Conservation (phyloP, 305 asterid species). For the Stenogyne calaminthoides region DNA sequence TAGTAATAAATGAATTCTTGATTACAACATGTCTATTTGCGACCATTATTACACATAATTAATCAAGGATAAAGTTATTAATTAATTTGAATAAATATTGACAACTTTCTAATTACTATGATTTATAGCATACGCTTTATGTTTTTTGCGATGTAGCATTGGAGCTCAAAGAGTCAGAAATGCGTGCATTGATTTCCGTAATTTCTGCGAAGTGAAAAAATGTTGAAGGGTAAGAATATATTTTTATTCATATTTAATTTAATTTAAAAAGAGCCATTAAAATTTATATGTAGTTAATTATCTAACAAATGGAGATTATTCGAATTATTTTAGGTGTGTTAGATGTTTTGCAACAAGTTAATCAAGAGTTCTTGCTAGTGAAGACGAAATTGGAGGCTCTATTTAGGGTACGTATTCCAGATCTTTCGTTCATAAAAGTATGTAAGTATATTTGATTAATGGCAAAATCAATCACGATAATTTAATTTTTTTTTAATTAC, state of each 20-base stretch:
- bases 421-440: not conserved
- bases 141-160: slow-evolving; percentile 40
- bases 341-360: slow-evolving; percentile 57
- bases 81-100: not conserved
- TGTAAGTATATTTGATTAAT: too few species aligned
- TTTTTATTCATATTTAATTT: not conserved
- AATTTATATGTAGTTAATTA: too few species aligned
- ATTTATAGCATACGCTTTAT: too few species aligned
- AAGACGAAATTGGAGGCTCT: slow-evolving; percentile 59
- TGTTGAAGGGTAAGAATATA: slow-evolving; percentile 43
- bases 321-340: slow-evolving; percentile 45
- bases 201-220: slow-evolving; percentile 51
- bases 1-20: slow-evolving; percentile 8
- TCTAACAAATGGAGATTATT: not conserved
- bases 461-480: too few species aligned
- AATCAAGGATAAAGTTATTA: not conserved
- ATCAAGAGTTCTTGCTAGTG: slow-evolving; percentile 66
- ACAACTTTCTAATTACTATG: not conserved
- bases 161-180: slow-evolving; percentile 68
- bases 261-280: not conserved
- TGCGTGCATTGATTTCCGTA: slow-evolving; percentile 57
- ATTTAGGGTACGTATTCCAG: slow-evolving; percentile 43
- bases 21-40: not conserved
- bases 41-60: not conserved
- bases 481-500: too few species aligned